Evolutionary conservation across 768 basidiomycete genomes (phyloP), one percentile per base, ranked within the genome.

Genomic region (Tylopilus plumbeoviolaceoides): DNA sequence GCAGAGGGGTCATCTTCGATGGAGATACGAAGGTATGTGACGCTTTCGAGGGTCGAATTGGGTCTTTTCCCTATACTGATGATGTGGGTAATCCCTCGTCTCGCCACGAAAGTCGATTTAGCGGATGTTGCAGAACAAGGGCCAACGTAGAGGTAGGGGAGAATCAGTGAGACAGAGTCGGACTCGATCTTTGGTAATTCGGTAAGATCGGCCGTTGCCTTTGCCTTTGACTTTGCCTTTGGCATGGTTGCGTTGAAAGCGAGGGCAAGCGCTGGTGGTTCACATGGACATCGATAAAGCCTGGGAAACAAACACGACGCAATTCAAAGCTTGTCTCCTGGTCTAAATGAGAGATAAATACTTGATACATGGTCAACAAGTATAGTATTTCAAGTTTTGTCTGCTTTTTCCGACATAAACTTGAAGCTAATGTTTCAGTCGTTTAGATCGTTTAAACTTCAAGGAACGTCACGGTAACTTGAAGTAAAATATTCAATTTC

Each of bases 61-160:
- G 56, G 56, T 14, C 20, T 57, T 20, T 40, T 57, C 3, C 56
- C 56, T 2, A 57, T 44, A 15, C 50, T 58, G 50, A 57, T 44
- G 38, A 57, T 25, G 17, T 57, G 56, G 23, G 56, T 58, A 14
- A 58, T 53, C 10, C 56, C 45, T 33, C 47, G 45, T 31, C 28
- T 31, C 4, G 44, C 17, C 1, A 58, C n/a, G 18, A 52, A 58
- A 2, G 56, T 52, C 11, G 31, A 58, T 28, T 4, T 28, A 2
- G 23, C 5, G 11, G 56, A 57, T 0, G 56, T 57, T 4, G 49
- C 56, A 27, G 56, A 51, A n/a, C 40, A 51, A 1, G 56, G 44
- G 27, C 56, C 55, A 0, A 57, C 15, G 35, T 27, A 58, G 14
- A 58, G 56, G 25, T 52, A 58, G 7, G 56, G 44, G 17, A 57